Conservation (phyloP, 345 rosid species). For the Eucalyptus cloeziana region DNA sequence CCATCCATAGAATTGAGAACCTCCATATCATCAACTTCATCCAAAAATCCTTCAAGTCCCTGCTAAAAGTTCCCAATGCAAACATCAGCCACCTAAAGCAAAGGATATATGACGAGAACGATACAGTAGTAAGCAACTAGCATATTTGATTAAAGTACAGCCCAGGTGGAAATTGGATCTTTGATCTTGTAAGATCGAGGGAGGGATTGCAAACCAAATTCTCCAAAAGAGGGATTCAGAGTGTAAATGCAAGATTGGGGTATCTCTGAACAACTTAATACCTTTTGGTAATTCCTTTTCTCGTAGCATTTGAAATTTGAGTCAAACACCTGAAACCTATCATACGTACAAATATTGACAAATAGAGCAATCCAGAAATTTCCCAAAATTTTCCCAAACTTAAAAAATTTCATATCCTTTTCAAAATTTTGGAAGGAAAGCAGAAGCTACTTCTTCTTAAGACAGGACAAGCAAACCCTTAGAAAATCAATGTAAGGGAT, state of each 20-base stretch:
- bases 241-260: background rate
- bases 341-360: background rate
- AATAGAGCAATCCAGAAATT: background rate
- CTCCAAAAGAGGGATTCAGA: background rate
- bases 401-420: background rate
- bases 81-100: background rate
- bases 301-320: background rate
- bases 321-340: background rate
- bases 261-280: background rate
- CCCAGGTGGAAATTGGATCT: background rate
- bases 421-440: background rate
- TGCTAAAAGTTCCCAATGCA: constrained; percentile 10
- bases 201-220: background rate
- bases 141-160: background rate
- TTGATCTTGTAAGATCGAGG: background rate
- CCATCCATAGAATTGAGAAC: constrained; percentile 43
- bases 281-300: background rate
- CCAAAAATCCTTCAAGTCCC: constrained; percentile 72
- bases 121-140: background rate
- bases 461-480: background rate
- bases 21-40: constrained; percentile 57
- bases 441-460: background rate
- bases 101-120: background rate
- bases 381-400: background rate
- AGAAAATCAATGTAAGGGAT: background rate